Evolutionary conservation across 2,329 filamentous ascomycete species (phyloP), one percentile per base, ranked within the genome.

Genomic region (Domatiomyces globalis): DNA sequence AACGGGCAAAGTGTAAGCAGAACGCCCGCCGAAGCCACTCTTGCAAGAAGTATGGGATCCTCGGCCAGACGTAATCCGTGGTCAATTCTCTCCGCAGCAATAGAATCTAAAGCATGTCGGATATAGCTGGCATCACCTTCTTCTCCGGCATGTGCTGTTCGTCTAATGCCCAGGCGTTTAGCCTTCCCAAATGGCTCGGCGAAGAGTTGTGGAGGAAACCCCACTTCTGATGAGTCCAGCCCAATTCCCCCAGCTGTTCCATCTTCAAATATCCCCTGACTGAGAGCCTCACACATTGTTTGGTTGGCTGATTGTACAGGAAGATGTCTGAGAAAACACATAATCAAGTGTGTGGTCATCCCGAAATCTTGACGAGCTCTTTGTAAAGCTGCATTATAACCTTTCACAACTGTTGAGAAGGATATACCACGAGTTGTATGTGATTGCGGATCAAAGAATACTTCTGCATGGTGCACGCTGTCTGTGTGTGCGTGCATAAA

Each of bases 371-470:
- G 63, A 59, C 78, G 69, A 1, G 84, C 84, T 19, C 78, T 75
- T 49, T 66, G 62, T 59, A 79, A 77, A 1, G 82, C 85, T 1
- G 73, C 72, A 1, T 68, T 68, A 60, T 87, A 79, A 1, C 84
- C 85, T 2, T 66, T 62, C 2, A 87, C 73, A 20, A 88, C 74
- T 1, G 77, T 81, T 9, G 73, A 68, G 63, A 85, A 83, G 10
- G 71, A 56, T 4, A 89, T 69, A 7, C 81, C 81, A n/a, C 84
- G 75, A 8, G 67, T 68, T 5, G 78, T 75, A 65, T 89, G 85
- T 1, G 81, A 83, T 66, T 89, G 85, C 1, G 85, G 85, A 63
- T 89, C 85, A 68, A 89, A 88, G 69, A 87, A 89, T 57, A 87
- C 75, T 65, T 89, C 85, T 12, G 83, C 83, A 62, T 89, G 85